Evolutionary conservation across 169 alveolate species (phyloP), one percentile per base, ranked within the genome.

Genomic region (Plasmodium malariae): DNA sequence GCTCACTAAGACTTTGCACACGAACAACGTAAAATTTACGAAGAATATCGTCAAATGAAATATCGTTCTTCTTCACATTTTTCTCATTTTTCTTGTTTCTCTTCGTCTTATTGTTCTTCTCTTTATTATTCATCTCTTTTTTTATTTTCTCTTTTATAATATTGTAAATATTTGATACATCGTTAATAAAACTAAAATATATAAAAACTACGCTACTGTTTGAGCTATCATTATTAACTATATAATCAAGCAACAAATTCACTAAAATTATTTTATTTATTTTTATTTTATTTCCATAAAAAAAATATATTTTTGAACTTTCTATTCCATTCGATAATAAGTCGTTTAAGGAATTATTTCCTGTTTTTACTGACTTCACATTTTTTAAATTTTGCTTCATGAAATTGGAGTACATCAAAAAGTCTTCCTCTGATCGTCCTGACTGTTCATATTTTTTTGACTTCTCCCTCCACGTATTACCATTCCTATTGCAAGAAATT

Each of bases 111-210:
- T 67, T 51, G 1, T 51, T n/a, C n/a, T n/a, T n/a, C n/a, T n/a
- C 17, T 67, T 11, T 1, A 0, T 51, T 32, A 17, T 60, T 30
- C 28, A n/a, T 43, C 12, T 55, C 62, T 28, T 57, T 14, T 67
- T 65, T 80, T n/a, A 80, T 19, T 60, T 80, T 80, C 24, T 48
- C 60, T 51, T 19, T 67, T 54, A 80, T 4, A 59, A 80, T 80
- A 12, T 67, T 51, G 1, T 51, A 21, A 65, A 80, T 67, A 1
- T 32, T 9, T 34, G 90, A 17, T 34, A 80, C 30, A 57, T 80
- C 90, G 49, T 67, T 67, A 51, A 54, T 54, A 59, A 67, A 17
- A 59, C 90, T 80, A 40, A 80, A 80, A 40, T 80, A n/a, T 30
- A 80, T 67, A 43, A 48, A 80, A 19, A 80, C 83, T 2, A 70